Evolutionary conservation across 331 rosid genomes (phyloP).

Genomic region (Rosa hybrid): DNA sequence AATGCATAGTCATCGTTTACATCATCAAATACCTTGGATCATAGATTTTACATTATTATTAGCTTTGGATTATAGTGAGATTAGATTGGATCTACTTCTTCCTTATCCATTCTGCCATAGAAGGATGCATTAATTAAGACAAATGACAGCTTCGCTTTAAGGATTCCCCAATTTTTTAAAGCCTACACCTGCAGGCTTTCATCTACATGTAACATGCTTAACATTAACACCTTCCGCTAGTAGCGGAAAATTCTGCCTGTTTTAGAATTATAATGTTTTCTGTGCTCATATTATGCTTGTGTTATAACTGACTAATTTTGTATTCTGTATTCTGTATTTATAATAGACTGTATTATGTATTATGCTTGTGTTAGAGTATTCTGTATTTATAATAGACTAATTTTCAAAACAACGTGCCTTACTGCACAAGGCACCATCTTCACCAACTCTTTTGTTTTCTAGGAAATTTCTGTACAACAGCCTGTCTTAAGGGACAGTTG

Average conservation of each 20-base stretch:
- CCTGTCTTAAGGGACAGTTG: background rate
- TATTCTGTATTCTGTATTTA: background rate
- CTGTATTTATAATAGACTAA: background rate
- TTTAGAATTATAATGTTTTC: background rate
- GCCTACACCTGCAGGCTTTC: conserved; percentile 10
- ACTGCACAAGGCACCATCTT: background rate
- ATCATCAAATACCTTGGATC: background rate
- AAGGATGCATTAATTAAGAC: conserved; percentile 1
- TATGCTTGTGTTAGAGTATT: background rate
- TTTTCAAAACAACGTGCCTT: background rate
- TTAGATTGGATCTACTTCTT: conserved; percentile 20
- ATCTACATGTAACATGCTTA: conserved; percentile 19
- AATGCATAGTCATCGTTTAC: conserved; percentile 5
- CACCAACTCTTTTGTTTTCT: conserved; percentile 15
- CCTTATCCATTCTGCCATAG: conserved; percentile 31
- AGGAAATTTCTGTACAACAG: background rate
- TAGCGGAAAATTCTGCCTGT: background rate
- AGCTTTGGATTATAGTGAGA: background rate
- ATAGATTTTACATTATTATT: background rate
- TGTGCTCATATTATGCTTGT: background rate
- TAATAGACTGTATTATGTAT: background rate
- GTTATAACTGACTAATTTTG: no score
- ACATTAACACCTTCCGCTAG: conserved; percentile 8
- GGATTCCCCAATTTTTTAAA: background rate
- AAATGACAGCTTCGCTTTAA: conserved; percentile 17